Evolutionary conservation across 371 early-diverging fungal species (phyloP).

Genomic region (Apophysomyces ossiformis): DNA sequence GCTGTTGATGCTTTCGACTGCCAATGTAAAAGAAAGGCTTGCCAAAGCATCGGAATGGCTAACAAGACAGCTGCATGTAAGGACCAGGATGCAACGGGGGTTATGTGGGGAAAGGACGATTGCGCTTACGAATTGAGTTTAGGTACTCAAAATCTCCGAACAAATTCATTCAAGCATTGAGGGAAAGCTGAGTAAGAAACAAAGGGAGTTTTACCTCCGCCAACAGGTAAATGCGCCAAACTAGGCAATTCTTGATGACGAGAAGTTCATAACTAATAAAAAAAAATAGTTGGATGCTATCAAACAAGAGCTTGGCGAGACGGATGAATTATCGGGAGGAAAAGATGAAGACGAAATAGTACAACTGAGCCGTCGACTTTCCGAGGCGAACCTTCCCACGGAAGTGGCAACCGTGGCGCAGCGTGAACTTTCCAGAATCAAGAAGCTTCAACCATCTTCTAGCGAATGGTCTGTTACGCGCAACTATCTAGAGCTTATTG

Average conservation of each 20-base stretch:
- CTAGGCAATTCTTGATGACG: neutral
- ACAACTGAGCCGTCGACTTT: conserved; percentile 56
- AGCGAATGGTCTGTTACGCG: conserved; percentile 81
- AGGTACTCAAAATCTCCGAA: conserved; percentile 77
- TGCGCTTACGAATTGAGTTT: conserved; percentile 12
- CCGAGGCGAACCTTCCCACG: conserved; percentile 65
- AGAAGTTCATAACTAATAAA: neutral
- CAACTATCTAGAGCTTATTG: conserved; percentile 75
- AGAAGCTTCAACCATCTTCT: conserved; percentile 73
- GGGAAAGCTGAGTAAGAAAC: conserved; percentile 74
- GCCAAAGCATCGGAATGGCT: conserved; percentile 59
- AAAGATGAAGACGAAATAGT: conserved; percentile 65
- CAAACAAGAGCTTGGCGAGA: conserved; percentile 73
- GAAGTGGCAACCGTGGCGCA: conserved; percentile 67
- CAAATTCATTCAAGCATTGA: conserved; percentile 76
- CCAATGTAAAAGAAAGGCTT: conserved; percentile 62
- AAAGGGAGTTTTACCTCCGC: conserved; percentile 79
- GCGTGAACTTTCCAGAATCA: conserved; percentile 73
- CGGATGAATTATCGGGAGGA: conserved; percentile 13
- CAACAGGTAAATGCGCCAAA: conserved; percentile 62
- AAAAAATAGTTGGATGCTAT: conserved; percentile 58
- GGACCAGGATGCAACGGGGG: neutral
- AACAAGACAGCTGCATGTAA: conserved; percentile 72
- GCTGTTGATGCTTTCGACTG: conserved; percentile 61
- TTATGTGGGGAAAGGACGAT: neutral